phyloP scores from a whole-genome alignment of 345 rosid species.

The Boechera retrofracta region DNA sequence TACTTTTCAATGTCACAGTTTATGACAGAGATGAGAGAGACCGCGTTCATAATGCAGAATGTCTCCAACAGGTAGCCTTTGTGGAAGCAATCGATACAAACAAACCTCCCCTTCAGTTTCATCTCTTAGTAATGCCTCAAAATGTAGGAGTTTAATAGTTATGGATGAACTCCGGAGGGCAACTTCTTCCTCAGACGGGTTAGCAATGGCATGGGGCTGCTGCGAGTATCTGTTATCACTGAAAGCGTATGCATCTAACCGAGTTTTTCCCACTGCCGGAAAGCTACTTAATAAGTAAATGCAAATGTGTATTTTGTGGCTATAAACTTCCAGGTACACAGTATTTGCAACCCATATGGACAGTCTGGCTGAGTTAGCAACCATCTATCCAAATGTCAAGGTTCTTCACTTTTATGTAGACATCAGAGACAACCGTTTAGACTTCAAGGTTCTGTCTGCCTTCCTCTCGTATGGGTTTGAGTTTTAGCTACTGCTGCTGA shows the following conservation, averaged over 20 bases:
- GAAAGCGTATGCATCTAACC: slow-evolving; percentile 63
- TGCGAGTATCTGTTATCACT: slow-evolving; percentile 83
- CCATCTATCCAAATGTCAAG: slow-evolving; percentile 85
- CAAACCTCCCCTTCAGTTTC: slow-evolving; percentile 15
- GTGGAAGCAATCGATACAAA: slow-evolving; percentile 14
- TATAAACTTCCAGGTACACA: slow-evolving; percentile 64
- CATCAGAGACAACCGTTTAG: slow-evolving; percentile 70
- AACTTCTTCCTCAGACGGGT: slow-evolving; percentile 94
- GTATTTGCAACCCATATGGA: slow-evolving; percentile 94
- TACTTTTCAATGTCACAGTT: slow-evolving; percentile 60
- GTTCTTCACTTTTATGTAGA: slow-evolving; percentile 82
- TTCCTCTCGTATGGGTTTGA: not conserved
- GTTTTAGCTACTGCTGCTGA: slow-evolving; percentile 18
- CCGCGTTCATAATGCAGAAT: slow-evolving; percentile 96
- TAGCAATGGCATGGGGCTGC: slow-evolving; percentile 97
- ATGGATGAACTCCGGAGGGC: slow-evolving; percentile 99
- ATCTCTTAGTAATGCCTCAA: not conserved
- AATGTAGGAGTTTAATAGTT: slow-evolving; percentile 77
- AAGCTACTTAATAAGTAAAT: slow-evolving; percentile 17
- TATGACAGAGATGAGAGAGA: slow-evolving; percentile 99
- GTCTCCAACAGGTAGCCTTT: slow-evolving; percentile 66
- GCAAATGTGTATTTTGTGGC: slow-evolving; percentile 9
- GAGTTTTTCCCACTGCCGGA: not conserved
- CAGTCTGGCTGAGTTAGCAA: slow-evolving; percentile 77
- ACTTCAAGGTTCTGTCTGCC: slow-evolving; percentile 70